Percentiles rank a stretch among this genome's conserved stretches.
These are phyloP conservation scores for Pichia kudriavzevii DNA, from an alignment of 1,139 yeast genomes.

Conservation along the genomic window DNA sequence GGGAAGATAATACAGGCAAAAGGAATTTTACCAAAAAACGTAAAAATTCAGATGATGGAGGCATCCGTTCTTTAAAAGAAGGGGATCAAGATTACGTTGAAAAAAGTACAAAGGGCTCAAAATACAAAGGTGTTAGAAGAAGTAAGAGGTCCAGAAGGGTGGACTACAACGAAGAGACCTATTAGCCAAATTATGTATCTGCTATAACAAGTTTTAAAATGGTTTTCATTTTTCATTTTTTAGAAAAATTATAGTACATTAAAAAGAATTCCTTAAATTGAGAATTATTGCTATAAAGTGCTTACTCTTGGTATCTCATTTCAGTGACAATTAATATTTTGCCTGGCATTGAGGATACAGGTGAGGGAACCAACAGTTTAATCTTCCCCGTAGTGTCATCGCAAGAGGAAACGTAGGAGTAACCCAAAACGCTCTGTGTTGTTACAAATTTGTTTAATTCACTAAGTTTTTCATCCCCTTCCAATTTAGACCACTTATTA, in stretches of 20 bases:
- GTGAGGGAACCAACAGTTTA: constrained; percentile 76
- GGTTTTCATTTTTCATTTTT: too few species aligned
- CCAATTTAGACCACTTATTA: constrained; percentile 5
- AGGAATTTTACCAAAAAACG: too few species aligned
- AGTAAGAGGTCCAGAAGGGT: constrained; percentile 3
- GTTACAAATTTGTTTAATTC: constrained; percentile 12
- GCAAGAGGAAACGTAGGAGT: constrained; percentile 42
- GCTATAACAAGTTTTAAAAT: too few species aligned
- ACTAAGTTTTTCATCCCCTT: constrained; percentile 7
- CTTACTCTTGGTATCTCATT: constrained; percentile 62
- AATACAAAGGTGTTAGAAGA: background rate
- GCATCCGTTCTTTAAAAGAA: too few species aligned
- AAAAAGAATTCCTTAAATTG: too few species aligned
- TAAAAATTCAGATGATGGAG: too few species aligned
- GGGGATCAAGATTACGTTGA: too few species aligned
- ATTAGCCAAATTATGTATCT: too few species aligned
- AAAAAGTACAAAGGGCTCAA: too few species aligned
- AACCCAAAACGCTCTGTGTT: constrained; percentile 26
- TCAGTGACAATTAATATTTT: constrained; percentile 59
- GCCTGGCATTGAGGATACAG: constrained; percentile 63
- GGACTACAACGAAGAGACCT: constrained; percentile 6
- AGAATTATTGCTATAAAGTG: too few species aligned
- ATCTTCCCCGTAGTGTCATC: constrained; percentile 66
- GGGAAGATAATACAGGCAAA: too few species aligned
- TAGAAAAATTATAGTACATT: too few species aligned